Evolutionary conservation across 805 yeast genomes (phyloP), one percentile per base, ranked within the genome.

Genomic region (Cyberlindnera maritima): DNA sequence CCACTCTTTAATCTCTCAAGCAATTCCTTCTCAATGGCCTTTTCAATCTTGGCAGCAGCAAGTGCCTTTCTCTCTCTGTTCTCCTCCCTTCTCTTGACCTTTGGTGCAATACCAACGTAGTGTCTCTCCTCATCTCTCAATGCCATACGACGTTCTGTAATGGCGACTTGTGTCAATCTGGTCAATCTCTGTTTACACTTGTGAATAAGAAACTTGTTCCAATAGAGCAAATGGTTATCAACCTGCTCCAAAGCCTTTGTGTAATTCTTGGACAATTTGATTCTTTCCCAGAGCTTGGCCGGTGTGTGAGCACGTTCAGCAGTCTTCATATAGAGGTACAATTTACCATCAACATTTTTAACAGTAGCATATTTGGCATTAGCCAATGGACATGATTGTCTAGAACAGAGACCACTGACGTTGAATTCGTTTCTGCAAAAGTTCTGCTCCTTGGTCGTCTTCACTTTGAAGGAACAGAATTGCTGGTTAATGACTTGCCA

Each of bases 221-320:
- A 94, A 70, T 92, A 90, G 43, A 85, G 73, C 51, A 94, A 74
- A 57, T 89, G 88, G 49, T 83, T 83, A 66, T 92, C 98, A 46
- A 94, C 79, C 67, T 94, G 99, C 53, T 78, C 77, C 60, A 94
- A 74, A 1, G 98, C 98, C 64, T 80, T 86, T 44, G 84, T 77
- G 66, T 90, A 94, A 67, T 94, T 91, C 68, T 88, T 90, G 39
- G 94, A 86, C 50, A 94, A 75, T 66, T 84, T 86, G 62, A 94
- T 85, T 60, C 97, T 79, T 69, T 94, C 97, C 99, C 99, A 94
- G 65, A 88, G 72, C 59, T 86, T 85, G 37, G 87, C 81, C 13
- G 99, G 99, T 53, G 90, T 87, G 64, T 94, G 98, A 18, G 96
- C 95, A 70, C 99, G 82, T 71, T 94, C 99, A 1, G 95, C 96